Percentiles rank a stretch among this genome's conserved stretches.
Evolutionary conservation across 345 rosid genomes (phyloP).

Genomic region (Eucalyptus cladocalyx): DNA sequence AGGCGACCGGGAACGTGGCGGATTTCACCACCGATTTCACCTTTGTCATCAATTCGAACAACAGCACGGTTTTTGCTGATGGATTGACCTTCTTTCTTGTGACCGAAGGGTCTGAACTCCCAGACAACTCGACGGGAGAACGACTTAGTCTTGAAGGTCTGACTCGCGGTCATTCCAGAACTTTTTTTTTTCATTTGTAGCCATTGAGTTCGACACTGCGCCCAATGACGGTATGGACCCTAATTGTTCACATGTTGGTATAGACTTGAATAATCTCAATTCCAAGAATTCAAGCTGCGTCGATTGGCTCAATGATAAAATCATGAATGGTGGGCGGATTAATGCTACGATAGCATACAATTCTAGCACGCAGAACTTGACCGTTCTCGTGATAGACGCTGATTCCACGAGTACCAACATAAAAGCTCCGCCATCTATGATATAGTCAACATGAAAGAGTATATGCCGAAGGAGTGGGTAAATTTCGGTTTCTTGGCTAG

Average conservation of each 20-base stretch:
- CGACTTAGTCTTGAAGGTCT: too few relatives aligned
- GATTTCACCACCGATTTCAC: constrained; percentile 1
- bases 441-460: too few relatives aligned
- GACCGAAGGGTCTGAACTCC: not conserved
- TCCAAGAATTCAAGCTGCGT: not conserved
- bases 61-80: accelerated
- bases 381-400: not conserved
- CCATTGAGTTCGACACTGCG: constrained; percentile 1
- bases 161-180: too few relatives aligned
- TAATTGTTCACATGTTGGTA: not conserved
- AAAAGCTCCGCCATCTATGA: too few relatives aligned
- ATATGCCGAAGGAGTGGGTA: too few relatives aligned
- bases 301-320: not conserved
- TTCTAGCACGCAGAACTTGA: not conserved
- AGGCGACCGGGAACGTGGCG: not conserved
- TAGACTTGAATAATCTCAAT: not conserved
- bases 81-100: constrained; percentile 6
- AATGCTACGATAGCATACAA: not conserved
- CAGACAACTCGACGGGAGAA: not conserved
- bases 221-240: too few relatives aligned
- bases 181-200: too few relatives aligned
- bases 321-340: not conserved
- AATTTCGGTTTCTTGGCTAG: too few relatives aligned
- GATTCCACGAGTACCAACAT: too few relatives aligned
- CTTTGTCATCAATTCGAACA: not conserved